Evolutionary conservation across 2,329 filamentous ascomycete species (phyloP), one percentile per base, ranked within the genome.

Genomic region (Aureobasidium sp.): DNA sequence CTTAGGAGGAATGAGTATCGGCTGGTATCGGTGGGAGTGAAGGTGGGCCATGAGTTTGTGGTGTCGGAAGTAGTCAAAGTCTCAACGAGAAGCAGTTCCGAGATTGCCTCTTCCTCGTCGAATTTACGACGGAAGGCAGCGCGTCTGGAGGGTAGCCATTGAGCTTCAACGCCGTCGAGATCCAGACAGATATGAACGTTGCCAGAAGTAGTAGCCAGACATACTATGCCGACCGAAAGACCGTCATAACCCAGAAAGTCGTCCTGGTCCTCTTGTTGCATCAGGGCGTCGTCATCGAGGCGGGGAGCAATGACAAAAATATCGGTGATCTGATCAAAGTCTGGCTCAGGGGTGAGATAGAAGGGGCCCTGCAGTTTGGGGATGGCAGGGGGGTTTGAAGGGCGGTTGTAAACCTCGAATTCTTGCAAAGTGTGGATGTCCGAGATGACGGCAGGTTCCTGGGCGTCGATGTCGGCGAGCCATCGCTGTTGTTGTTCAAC

Each of bases 321-420:
- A 61, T 84, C 81, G 19, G 79, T 79, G 27, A 84, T 71, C 53
- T 83, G 78, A 35, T 79, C 70, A 54, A 78, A 74, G 14, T 77
- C 69, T 11, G 72, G 67, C 6, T 76, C 73, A 5, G 76, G 73
- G 0, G 74, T 74, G 3, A 76, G 70, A 6, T 74, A 69, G 64
- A 84, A 84, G 1, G 81, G 81, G 1, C 81, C 81, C 64, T 85
- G 81, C 27, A 85, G 66, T 53, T 77, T 74, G 1, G 81, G 80
- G 42, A 83, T 75, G 0, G 77, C 69, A 30, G 79, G 76, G 4
- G 75, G 75, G 53, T 71, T 73, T 7, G 68, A 60, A 1, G 81
- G 81, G 27, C 81, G 74, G 12, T 67, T 68, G 57, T 80, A 80
- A n/a, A 82, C 71, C 60, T 82, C 78, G 19, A 72, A 66, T 3